A percentile compares a stretch with the other conserved stretches of the same genome.
phyloP scores from a whole-genome alignment of 306 rosid genomes.

The Cajanus cajan region DNA sequence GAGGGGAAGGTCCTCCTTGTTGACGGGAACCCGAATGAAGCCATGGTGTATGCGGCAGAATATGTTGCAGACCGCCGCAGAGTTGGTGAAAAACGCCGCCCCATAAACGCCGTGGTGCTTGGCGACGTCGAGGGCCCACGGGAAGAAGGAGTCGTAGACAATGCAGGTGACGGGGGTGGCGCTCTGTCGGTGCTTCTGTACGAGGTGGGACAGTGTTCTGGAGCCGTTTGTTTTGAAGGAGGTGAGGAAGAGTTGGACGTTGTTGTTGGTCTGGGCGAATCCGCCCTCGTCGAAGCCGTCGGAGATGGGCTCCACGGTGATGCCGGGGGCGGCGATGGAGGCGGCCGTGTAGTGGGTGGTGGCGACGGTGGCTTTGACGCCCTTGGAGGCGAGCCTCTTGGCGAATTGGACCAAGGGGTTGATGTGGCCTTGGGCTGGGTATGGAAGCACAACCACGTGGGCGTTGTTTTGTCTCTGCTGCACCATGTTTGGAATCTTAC shows the following conservation, averaged over 20 bases:
- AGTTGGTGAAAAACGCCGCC: slow-evolving; percentile 48
- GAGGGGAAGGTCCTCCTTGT: slow-evolving; percentile 35
- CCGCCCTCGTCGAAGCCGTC: slow-evolving; percentile 61
- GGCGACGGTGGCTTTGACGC: slow-evolving; percentile 49
- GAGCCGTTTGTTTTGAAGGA: slow-evolving; percentile 47
- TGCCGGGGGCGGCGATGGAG: slow-evolving; percentile 38
- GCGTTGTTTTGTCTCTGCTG: background rate
- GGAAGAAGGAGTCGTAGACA: slow-evolving; percentile 49
- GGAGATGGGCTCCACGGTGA: slow-evolving; percentile 54
- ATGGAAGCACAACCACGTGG: slow-evolving; percentile 47
- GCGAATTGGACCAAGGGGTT: slow-evolving; percentile 55
- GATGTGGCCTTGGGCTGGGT: slow-evolving; percentile 60
- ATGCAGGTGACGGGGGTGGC: slow-evolving; percentile 41
- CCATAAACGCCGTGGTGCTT: slow-evolving; percentile 40
- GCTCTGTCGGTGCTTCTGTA: slow-evolving; percentile 3
- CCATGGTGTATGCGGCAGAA: slow-evolving; percentile 45
- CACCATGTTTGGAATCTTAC: slow-evolving; percentile 39
- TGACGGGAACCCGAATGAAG: slow-evolving; percentile 33
- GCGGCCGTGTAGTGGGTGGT: slow-evolving; percentile 47
- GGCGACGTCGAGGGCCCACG: slow-evolving; percentile 60
- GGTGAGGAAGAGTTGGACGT: slow-evolving; percentile 25
- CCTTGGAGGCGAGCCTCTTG: slow-evolving; percentile 45
- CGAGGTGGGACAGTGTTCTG: slow-evolving; percentile 31
- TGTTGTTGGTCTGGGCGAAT: slow-evolving; percentile 38
- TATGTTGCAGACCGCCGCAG: slow-evolving; percentile 42